phyloP scores from a whole-genome alignment of 2,329 filamentous ascomycete genomes.

The Alternaria longipes region DNA sequence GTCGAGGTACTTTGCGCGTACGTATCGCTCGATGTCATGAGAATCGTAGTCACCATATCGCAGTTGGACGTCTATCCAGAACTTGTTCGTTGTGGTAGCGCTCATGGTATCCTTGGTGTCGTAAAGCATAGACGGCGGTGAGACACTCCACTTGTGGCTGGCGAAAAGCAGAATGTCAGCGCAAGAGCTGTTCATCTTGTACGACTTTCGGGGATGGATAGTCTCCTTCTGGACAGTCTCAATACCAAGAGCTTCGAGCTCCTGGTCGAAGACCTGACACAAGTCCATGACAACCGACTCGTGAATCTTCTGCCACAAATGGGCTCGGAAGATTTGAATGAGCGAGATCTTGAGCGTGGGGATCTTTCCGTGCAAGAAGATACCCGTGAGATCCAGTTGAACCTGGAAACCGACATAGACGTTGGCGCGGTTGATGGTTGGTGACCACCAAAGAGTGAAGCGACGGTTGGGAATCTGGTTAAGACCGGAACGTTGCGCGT shows the following conservation, averaged over 20 bases:
- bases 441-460: slow-evolving; percentile 97
- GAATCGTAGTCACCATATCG: slow-evolving; percentile 98
- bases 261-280: slow-evolving; percentile 97
- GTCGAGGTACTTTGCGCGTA: slow-evolving; percentile 96
- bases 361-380: slow-evolving; percentile 99
- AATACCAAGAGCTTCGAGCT: slow-evolving; percentile 92
- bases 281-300: slow-evolving; percentile 99
- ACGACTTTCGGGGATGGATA: slow-evolving; percentile 97
- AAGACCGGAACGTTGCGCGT: slow-evolving; percentile 93
- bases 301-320: slow-evolving; percentile 99
- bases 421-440: slow-evolving; percentile 91
- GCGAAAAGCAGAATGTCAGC: slow-evolving; percentile 97
- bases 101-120: slow-evolving; percentile 97
- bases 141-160: slow-evolving; percentile 99
- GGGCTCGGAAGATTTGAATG: slow-evolving; percentile 98
- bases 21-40: slow-evolving; percentile 97
- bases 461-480: slow-evolving; percentile 99
- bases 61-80: slow-evolving; percentile 97
- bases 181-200: slow-evolving; percentile 99
- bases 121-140: slow-evolving; percentile 88
- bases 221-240: slow-evolving; percentile 99
- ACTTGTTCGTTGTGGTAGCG: slow-evolving; percentile 95
- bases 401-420: slow-evolving; percentile 99
- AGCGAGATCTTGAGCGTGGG: slow-evolving; percentile 97
- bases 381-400: slow-evolving; percentile 95